phyloP scores from a whole-genome alignment of 345 rosid species.

The Atalantia buxifolia region DNA sequence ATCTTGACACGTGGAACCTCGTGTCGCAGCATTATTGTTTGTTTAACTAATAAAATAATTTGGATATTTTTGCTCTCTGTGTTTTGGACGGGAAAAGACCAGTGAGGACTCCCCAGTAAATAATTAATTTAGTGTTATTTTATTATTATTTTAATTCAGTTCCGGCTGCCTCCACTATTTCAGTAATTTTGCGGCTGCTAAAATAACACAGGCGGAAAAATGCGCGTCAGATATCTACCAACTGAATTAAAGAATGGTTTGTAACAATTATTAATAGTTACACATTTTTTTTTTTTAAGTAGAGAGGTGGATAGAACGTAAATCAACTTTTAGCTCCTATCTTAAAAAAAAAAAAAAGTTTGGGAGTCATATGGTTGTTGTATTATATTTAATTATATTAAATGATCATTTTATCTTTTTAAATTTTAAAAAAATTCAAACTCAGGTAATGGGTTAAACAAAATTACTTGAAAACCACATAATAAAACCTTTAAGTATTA shows the following conservation, averaged over 20 bases:
- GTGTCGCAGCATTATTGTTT: neutral
- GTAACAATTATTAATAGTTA: no score
- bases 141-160: neutral
- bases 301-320: no score
- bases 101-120: neutral
- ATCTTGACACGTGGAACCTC: constrained; percentile 21
- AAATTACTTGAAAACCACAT: no score
- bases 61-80: neutral
- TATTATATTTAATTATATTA: no score
- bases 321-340: no score
- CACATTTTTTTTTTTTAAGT: no score
- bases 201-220: neutral
- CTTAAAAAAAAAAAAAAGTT: no score
- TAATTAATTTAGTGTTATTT: neutral
- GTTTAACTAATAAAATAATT: neutral
- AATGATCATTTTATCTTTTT: no score
- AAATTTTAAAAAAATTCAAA: no score
- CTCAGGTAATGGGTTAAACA: fast-evolving
- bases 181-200: neutral
- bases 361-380: fast-evolving
- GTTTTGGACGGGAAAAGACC: neutral
- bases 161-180: neutral
- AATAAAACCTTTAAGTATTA: no score
- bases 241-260: no score
- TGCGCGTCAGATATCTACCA: no score